Base-by-base conservation (phyloP, 73 alveolate species). In the Stentor roeselii region DNA sequence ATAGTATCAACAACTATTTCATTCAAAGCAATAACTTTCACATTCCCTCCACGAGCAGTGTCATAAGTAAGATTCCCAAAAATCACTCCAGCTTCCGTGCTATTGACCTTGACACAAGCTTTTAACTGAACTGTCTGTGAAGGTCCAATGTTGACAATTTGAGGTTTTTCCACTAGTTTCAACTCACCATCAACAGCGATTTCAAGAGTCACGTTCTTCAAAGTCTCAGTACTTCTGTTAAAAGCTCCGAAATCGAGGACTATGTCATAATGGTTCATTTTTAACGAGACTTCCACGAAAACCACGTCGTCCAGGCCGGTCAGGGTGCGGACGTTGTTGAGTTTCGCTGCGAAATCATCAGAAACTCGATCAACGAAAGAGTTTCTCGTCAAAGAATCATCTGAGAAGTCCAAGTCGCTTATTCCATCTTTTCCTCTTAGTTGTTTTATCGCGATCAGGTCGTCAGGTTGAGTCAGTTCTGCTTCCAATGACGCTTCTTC, bases 261-360 rank as follows among this genome's bases (percentile, higher is more conserved):
- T 59, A 97, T 83, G 87, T 97, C 99, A 89, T 89, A 94, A 59
- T 93, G 93, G 84, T 92, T 96, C 60, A 94, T 93, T 82, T 93
- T 92, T 35, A 97, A 90, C 59, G 75, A 88, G 32, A 96, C 91
- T 93, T 97, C 99, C 0, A 96, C 97, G 85, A 94, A 97, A 38
- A 97, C 89, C 0, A 97, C 97, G 89, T 97, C 99, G 67, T 97
- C 92, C 59, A 94, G 90, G 1, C 99, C 99, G 6, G 99, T 94
- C 59, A 97, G 87, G 85, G 83, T 86, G 42, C 76, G 61, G 39
- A 76, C 83, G 89, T 75, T 91, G 75, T 34, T 86, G 84, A 78
- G 75, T 87, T 11, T 78, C 37, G 41, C 82, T 86, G 32, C 82
- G 78, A 11, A 82, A 83, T 92, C 93, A 35, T 92, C 95, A 11